Conservation (phyloP, 1,139 yeast genomes). For the Torulaspora pretoriensis region DNA sequence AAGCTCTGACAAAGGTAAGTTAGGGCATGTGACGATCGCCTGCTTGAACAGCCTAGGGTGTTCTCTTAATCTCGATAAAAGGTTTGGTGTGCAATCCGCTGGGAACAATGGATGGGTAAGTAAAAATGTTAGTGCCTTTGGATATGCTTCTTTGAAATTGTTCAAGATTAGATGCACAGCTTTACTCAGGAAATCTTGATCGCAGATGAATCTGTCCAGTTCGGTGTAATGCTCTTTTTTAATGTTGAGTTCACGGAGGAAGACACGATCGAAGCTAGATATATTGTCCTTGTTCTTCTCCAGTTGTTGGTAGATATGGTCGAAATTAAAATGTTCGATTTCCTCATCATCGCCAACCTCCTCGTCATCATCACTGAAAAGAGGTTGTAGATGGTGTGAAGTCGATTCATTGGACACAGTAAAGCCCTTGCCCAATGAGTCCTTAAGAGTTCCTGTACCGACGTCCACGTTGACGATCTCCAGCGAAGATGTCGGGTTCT, state of each 20-base stretch:
- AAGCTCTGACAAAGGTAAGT: constrained; percentile 59
- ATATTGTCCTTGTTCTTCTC: constrained; percentile 16
- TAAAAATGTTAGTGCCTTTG: constrained; percentile 64
- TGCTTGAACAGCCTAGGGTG: constrained; percentile 69
- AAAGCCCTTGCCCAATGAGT: constrained; percentile 67
- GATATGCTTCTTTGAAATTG: constrained; percentile 39
- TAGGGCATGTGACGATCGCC: constrained; percentile 75
- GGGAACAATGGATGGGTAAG: constrained; percentile 89
- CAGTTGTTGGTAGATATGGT: constrained; percentile 28
- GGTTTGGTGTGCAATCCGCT: constrained; percentile 48
- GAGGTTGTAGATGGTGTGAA: constrained; percentile 25
- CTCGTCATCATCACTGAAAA: constrained; percentile 21
- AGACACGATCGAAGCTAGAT: constrained; percentile 31
- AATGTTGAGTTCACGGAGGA: constrained; percentile 34
- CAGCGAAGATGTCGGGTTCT: constrained; percentile 32
- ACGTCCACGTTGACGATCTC: constrained; percentile 51
- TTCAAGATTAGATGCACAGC: constrained; percentile 46
- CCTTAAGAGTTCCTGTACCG: constrained; percentile 67
- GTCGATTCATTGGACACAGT: constrained; percentile 18
- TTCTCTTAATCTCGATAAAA: constrained; percentile 48
- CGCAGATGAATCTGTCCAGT: constrained; percentile 59
- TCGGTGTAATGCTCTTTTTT: constrained; percentile 53
- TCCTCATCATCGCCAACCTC: constrained; percentile 18
- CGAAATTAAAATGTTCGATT: constrained; percentile 28
- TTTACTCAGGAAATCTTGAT: constrained; percentile 51